Conservation (phyloP, 169 alveolate species). For the Plasmodium gallinaceum region DNA sequence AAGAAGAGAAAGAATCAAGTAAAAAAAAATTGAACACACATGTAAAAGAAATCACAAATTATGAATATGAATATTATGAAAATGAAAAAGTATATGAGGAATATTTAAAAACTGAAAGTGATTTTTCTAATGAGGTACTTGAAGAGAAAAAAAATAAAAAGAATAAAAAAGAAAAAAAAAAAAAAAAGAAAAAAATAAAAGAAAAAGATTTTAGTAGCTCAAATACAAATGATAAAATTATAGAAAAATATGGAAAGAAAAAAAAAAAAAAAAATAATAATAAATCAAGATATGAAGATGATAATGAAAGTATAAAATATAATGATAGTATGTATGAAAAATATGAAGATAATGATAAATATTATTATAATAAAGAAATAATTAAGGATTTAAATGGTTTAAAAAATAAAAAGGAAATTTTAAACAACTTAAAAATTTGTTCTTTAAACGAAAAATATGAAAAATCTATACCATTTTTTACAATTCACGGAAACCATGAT, state of each 20-base stretch:
- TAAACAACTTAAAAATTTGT: not conserved
- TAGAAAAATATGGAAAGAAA: too few relatives aligned
- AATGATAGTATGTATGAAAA: not conserved
- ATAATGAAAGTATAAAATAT: not conserved
- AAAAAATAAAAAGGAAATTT: constrained; percentile 6
- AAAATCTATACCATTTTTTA: constrained; percentile 46
- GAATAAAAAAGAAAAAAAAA: too few relatives aligned
- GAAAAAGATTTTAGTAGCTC: too few relatives aligned
- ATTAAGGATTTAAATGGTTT: not conserved
- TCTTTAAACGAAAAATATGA: constrained; percentile 32
- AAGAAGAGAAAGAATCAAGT: not conserved
- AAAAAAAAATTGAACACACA: not conserved
- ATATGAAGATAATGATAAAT: not conserved
- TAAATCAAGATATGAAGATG: not conserved
- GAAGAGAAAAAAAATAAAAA: too few relatives aligned
- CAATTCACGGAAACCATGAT: constrained; percentile 85
- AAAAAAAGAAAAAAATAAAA: too few relatives aligned
- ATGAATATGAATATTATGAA: constrained; percentile 23
- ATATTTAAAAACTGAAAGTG: not conserved
- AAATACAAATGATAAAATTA: too few relatives aligned
- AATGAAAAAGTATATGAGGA: not conserved
- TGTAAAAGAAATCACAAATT: constrained; percentile 33
- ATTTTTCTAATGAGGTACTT: not conserved
- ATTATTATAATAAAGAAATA: not conserved
- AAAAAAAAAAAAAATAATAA: not conserved